Base-by-base conservation (phyloP, 1,284 basidiomycete genomes). In the Marasmius sp. region DNA sequence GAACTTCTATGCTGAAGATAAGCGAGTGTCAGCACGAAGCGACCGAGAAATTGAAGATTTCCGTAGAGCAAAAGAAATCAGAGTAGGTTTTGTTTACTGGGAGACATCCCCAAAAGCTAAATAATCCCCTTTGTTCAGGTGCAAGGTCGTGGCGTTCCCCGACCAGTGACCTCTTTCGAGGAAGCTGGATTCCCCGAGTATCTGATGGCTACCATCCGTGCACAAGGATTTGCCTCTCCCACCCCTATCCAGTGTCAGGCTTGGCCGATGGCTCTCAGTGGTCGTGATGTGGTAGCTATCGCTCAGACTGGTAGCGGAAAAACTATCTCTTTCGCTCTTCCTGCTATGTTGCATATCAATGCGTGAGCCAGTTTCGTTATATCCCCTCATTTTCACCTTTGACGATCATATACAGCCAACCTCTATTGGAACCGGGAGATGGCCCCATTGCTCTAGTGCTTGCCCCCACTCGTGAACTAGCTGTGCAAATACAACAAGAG, bases 261-360 rank as follows among this genome's bases (percentile, higher is more conserved):
- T 11, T 98, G 96, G 96, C 96, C 96, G 1, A 97, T 98, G 93
- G 95, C 95, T 11, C 81, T 98, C 16, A 95, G 85, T 66, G 96
- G 96, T 67, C 87, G 94, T 66, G 96, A 98, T 78, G 85, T 98
- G 47, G 95, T 98, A 61, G 97, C 97, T 63, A 95, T 99, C 71
- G 95, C 97, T 54, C 94, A 97, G 76, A 98, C 95, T 22, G 95
- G 95, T 68, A 95, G 93, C 72, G 95, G 95, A 64, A 97, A 99
- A 82, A 99, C 97, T 34, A 98, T 99, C 66, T 91, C 96, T 16
- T 99, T 99, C 74, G 96, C 97, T 61, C 88, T 99, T 54, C 97
- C 97, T 58, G 95, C 97, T 62, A 99, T 99, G 95, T 85, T 99
- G 45, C 97, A 99, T 79, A 98, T 99, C 82, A 99, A 98, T 84